Conservation (phyloP, 768 basidiomycete genomes). For the Calvatia gigantea region DNA sequence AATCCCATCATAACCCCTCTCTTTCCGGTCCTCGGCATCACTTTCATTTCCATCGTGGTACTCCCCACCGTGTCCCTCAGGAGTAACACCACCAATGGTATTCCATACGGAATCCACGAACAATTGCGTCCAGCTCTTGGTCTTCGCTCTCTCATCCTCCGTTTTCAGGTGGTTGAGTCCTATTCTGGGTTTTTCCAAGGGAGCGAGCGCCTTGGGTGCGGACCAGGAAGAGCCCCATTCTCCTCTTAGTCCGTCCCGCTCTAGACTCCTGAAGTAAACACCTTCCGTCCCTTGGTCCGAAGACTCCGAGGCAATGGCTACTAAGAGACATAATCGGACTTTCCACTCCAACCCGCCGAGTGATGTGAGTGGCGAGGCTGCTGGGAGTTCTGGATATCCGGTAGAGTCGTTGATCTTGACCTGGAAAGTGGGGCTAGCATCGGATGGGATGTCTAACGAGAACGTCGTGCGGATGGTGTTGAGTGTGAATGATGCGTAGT, state of each 20-base stretch:
- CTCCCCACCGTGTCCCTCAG: slow-evolving; percentile 33
- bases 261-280: slow-evolving; percentile 49
- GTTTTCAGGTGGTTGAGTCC: slow-evolving; percentile 16
- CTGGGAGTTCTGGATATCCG: slow-evolving; percentile 9
- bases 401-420: slow-evolving; percentile 44
- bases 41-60: slow-evolving; percentile 59
- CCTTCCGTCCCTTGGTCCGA: slow-evolving; percentile 46
- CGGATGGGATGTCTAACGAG: slow-evolving; percentile 87
- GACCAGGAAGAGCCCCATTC: slow-evolving; percentile 73
- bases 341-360: slow-evolving; percentile 89
- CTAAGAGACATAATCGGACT: slow-evolving; percentile 81
- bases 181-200: slow-evolving; percentile 46
- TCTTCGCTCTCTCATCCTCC: slow-evolving; percentile 17
- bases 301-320: slow-evolving; percentile 57
- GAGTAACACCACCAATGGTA: slow-evolving; percentile 12
- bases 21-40: slow-evolving; percentile 26
- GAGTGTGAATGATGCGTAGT: slow-evolving; percentile 72
- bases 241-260: slow-evolving; percentile 55
- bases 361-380: slow-evolving; percentile 9
- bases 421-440: slow-evolving; percentile 85
- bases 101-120: slow-evolving; percentile 28
- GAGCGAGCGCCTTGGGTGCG: slow-evolving; percentile 54
- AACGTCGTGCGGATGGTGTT: slow-evolving; percentile 80
- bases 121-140: slow-evolving; percentile 36
- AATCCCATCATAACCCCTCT: slow-evolving; percentile 45